These are phyloP conservation scores for Nemania sp. DNA, from an alignment of 2,329 filamentous ascomycete species.

Conservation along the genomic window DNA sequence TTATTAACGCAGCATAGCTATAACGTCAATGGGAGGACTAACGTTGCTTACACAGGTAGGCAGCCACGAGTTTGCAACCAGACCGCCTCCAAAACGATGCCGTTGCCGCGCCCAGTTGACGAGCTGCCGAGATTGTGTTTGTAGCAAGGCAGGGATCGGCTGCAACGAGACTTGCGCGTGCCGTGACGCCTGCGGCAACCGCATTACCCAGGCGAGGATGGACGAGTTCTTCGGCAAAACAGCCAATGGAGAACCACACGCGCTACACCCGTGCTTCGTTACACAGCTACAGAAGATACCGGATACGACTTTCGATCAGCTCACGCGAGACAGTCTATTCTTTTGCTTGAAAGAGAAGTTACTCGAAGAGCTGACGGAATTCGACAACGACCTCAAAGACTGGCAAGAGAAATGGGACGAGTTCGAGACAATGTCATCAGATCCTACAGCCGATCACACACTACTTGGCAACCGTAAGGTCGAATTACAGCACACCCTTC, in stretches of 20 bases:
- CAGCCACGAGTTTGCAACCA: background rate
- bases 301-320: background rate
- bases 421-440: background rate
- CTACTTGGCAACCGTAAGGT: background rate
- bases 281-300: conserved; percentile 1
- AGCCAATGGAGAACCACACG: conserved; percentile 13
- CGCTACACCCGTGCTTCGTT: conserved; percentile 6
- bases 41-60: background rate
- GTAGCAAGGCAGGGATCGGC: conserved; percentile 9
- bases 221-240: conserved; percentile 9
- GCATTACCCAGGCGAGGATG: background rate
- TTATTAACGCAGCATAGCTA: background rate
- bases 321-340: conserved; percentile 13
- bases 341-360: background rate
- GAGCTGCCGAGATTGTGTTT: conserved; percentile 14
- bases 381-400: background rate
- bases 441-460: background rate
- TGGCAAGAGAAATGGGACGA: conserved; percentile 14
- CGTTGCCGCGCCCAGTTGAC: background rate
- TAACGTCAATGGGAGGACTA: background rate
- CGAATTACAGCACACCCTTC: conserved; percentile 12
- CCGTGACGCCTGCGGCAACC: conserved; percentile 7
- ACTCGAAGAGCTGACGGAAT: background rate
- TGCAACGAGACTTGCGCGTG: conserved; percentile 20
- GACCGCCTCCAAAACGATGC: background rate